Conservation (phyloP, 768 basidiomycete genomes). For the Mycena crocata region DNA sequence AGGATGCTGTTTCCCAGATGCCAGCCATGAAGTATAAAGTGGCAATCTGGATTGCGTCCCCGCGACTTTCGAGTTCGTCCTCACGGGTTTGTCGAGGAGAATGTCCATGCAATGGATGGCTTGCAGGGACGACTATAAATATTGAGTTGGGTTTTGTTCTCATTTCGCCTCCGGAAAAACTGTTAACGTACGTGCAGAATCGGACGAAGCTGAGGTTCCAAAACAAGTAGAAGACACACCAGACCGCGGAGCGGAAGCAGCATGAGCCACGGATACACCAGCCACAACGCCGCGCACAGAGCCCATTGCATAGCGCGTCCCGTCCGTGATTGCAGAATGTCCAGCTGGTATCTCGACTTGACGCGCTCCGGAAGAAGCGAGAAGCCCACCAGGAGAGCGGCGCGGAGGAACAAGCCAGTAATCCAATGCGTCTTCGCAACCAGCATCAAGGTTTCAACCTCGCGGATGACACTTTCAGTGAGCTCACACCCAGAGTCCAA, state of each 20-base stretch:
- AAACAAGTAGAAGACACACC: slow-evolving; percentile 27
- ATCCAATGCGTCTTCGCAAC: slow-evolving; percentile 24
- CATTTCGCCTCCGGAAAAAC: no score
- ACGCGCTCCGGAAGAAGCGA: slow-evolving; percentile 28
- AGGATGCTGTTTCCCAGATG: slow-evolving; percentile 17
- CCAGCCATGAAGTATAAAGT: slow-evolving; percentile 16
- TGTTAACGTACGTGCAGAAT: slow-evolving; percentile 17
- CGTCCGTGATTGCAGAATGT: slow-evolving; percentile 15
- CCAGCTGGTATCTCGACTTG: slow-evolving; percentile 17
- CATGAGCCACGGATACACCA: slow-evolving; percentile 23
- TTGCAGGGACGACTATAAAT: slow-evolving; percentile 20
- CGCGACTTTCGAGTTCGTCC: slow-evolving; percentile 7
- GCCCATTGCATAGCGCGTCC: slow-evolving; percentile 19
- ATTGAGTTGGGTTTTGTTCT: not conserved
- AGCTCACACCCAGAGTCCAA: slow-evolving; percentile 24
- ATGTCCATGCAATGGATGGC: slow-evolving; percentile 29
- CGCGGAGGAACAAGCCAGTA: slow-evolving; percentile 14
- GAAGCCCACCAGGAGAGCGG: slow-evolving; percentile 28
- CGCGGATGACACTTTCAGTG: slow-evolving; percentile 16
- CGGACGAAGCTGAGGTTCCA: slow-evolving; percentile 20
- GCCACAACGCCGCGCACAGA: slow-evolving; percentile 20
- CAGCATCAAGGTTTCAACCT: slow-evolving; percentile 21
- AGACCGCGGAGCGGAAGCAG: slow-evolving; percentile 24
- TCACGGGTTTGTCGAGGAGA: slow-evolving; percentile 23
- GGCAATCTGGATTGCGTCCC: slow-evolving; percentile 5